Evolutionary conservation across 805 yeast species (phyloP), one percentile per base, ranked within the genome.

Genomic region (Hagleromyces aurorensis): DNA sequence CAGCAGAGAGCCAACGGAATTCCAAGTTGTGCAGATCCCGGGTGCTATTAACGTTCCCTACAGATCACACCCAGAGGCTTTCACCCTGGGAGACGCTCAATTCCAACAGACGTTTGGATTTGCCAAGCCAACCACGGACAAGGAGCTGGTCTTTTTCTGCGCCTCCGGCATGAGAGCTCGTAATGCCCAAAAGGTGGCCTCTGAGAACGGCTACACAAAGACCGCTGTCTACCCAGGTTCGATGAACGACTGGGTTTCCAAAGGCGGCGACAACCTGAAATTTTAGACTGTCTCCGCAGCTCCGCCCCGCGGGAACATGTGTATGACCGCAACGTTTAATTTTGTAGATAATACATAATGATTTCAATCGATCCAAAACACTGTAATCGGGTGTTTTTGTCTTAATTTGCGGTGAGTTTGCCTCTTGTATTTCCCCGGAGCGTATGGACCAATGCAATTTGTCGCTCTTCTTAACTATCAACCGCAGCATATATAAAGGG

Each of bases 1-100:
- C 50, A 94, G 79, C 16, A 73, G 96, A 51, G 96, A 86, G 60
- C 94, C 94, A 6, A 69, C 68, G 23, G 96, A 86, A 59, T 75
- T 52, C 48, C 34, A 40, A 13, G 62, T 60, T 19, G 95, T 94
- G 19, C 75, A 70, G 48, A 81, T 86, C 38, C 94, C 94, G 10
- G 70, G 74, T n/a, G 80, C 94, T 9, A 54, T 81, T 34, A 86
- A 86, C 51, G 69, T 86, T 36, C 95, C 96, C 6, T 80, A 72
- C 63, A 82, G 78, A 49, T 70, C 87, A 3, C 69, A 82, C 20
- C 96, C 95, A 1, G 86, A 91, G 7, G 96, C 94, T 1, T 67
- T 85, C 32, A 78, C 77, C 23, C 67, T 85, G 30, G 61, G 72
- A 3, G 66, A 65, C 4, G 84, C 74, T 23, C 87, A 78, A 38